Evolutionary conservation across 2,329 filamentous ascomycete genomes (phyloP).

Genomic region (Aaosphaeria arxii): DNA sequence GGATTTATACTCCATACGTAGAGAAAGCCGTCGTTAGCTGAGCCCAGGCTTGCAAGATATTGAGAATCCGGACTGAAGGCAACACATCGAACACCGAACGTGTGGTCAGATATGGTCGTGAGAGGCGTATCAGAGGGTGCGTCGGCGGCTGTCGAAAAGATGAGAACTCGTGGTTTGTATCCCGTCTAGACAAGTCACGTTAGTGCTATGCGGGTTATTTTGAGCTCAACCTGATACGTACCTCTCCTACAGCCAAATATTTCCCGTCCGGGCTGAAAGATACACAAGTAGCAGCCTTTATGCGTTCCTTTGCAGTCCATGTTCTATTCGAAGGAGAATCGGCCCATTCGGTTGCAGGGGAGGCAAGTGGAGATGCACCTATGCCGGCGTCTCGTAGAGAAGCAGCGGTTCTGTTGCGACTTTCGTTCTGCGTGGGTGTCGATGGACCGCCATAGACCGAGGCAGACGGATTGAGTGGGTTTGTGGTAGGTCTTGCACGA

Average conservation of each 20-base stretch:
- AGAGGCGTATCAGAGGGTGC: conserved; percentile 76
- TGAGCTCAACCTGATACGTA: conserved; percentile 30
- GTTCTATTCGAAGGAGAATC: conserved; percentile 66
- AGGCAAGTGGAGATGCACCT: conserved; percentile 41
- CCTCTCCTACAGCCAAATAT: conserved; percentile 87
- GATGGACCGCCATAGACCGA: conserved; percentile 52
- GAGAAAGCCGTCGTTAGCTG: conserved; percentile 88
- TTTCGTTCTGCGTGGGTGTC: conserved; percentile 54
- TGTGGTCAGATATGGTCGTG: conserved; percentile 84
- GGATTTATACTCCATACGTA: conserved; percentile 86
- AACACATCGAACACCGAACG: conserved; percentile 81
- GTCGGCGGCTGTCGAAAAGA: conserved; percentile 79
- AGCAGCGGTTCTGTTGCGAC: conserved; percentile 57
- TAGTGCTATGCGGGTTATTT: not conserved
- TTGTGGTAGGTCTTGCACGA: conserved; percentile 71
- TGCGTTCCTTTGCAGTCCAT: conserved; percentile 85
- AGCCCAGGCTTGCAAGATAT: conserved; percentile 84
- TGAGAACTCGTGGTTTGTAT: conserved; percentile 84
- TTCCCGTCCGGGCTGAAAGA: conserved; percentile 83
- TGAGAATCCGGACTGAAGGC: conserved; percentile 86
- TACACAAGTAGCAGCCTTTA: conserved; percentile 91
- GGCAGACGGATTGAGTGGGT: conserved; percentile 62
- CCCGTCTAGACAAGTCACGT: conserved; percentile 61
- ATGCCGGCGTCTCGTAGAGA: conserved; percentile 49
- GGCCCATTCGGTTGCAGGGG: conserved; percentile 49